Evolutionary conservation across 345 rosid genomes (phyloP), one percentile per base, ranked within the genome.

Genomic region (Hibiscus syriacus): DNA sequence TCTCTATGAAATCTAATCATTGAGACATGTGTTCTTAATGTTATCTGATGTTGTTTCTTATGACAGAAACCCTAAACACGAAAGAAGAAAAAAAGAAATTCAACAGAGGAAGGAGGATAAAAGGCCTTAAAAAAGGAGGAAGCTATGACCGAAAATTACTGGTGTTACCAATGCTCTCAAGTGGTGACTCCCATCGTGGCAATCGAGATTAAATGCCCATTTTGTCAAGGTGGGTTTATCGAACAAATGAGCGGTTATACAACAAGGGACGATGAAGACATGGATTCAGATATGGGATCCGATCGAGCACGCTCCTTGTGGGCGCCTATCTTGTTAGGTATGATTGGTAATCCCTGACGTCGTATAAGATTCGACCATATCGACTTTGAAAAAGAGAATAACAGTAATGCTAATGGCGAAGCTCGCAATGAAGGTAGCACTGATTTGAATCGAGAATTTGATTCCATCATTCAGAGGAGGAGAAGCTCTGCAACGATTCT

Each of bases 271-370:
- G 61, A 34, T 52, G 79, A 63, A 43, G 83, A 52, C 9, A 52
- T 79, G 2, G 97, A 85, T 67, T 72, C 92, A 2, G 93, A 84
- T 64, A 66, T 88, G 20, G 88, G 88, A 66, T 85, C 96, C 2
- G 97, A 93, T 23, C 85, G 79, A 71, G 85, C 92, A 2, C 79
- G 88, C 80, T 81, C 91, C 64, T 83, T 87, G 27, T 90, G 97
- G 97, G 92, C 85, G 2, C 94, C 98, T 0, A 74, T 93, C 74
- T 80, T 93, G 74, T 88, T 93, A 7, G 94, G 94, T 1, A 86
- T 93, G 96, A 86, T 87, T 85, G 89, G 85, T 3, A 85, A 82
- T 72, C 76, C 82, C 8, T 81, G 78, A 4, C 85, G 84, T 11
- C 77, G 79, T 26, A 77, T 87, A 67, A 82, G 92, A 77, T 65